Base-by-base conservation (phyloP, 371 early-diverging fungal genomes). In the Nematocida sp. region DNA sequence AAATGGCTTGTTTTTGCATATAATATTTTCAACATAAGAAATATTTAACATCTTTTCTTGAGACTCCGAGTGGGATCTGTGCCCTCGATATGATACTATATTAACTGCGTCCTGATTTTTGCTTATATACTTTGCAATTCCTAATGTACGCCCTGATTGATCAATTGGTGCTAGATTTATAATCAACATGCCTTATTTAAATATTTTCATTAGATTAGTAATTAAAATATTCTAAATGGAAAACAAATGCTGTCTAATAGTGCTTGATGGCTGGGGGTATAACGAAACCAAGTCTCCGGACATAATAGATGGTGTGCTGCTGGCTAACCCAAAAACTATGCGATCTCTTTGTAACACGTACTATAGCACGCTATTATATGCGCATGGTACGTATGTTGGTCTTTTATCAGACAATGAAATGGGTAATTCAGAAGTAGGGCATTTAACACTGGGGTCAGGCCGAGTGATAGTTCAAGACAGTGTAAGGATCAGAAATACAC, bases 351-450 rank as follows among this genome's bases (percentile, higher is more conserved):
- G 55, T n/a, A 42, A 39, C 18, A 75, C 18, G 90, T 47, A 87
- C 89, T 4, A 18, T 4, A 83, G 82, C n/a, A 56, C 62, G 64
- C 61, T 84, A 47, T 89, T 99, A 61, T 90, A 90, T 66, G 99
- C 99, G 11, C 95, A 96, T 86, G 98, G 99, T 62, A 90, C 92
- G 45, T 90, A 92, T 56, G 99, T 99, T 46, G 99, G 99, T 80
- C 90, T 99, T 44, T 94, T 95, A 23, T 46, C 69, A 23, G 95
- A 94, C 54, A 95, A 94, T 7, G 89, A 93, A 74, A 97, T 97
- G 97, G 99, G 98, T 73, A 99, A 99, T 90, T 94, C 94, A 61
- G 98, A 98, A 89, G 98, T 98, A 55, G 99, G 99, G 15, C 99
- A 99, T 85, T 88, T 98, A 87, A 97, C 98, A 89, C 94, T 99